Percentiles rank a stretch among this genome's conserved stretches.
phyloP scores from a whole-genome alignment of 2,329 filamentous ascomycete genomes.

The Chaetothyriales sp. region DNA sequence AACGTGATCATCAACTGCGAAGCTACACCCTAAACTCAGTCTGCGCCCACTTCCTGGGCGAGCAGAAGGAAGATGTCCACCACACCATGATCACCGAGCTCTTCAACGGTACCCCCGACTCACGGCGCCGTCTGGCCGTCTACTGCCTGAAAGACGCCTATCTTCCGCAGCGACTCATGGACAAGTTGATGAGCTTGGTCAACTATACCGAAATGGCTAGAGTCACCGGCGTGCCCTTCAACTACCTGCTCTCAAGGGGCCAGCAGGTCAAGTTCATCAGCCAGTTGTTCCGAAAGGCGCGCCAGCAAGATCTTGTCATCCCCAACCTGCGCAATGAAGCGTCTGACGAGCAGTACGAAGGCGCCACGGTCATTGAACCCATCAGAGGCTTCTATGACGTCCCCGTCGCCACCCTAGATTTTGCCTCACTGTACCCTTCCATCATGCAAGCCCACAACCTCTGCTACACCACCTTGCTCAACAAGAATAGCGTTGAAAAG shows the following conservation, averaged over 20 bases:
- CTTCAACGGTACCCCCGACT: slow-evolving; percentile 92
- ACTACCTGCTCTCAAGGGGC: slow-evolving; percentile 76
- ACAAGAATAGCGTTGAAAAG: slow-evolving; percentile 62
- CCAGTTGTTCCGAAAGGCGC: slow-evolving; percentile 86
- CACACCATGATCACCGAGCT: slow-evolving; percentile 98
- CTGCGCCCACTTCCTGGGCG: slow-evolving; percentile 81
- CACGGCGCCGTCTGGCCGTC: slow-evolving; percentile 73
- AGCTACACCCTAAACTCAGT: slow-evolving; percentile 98
- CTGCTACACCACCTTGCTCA: slow-evolving; percentile 88
- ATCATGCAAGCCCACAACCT: slow-evolving; percentile 98
- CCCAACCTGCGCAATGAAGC: slow-evolving; percentile 64
- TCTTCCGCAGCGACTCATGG: slow-evolving; percentile 82
- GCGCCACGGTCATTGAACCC: slow-evolving; percentile 94
- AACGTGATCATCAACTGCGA: slow-evolving; percentile 84
- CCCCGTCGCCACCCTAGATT: slow-evolving; percentile 93
- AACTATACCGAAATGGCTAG: slow-evolving; percentile 99
- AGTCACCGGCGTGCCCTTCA: slow-evolving; percentile 97
- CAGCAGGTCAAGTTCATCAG: slow-evolving; percentile 98
- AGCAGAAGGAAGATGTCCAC: slow-evolving; percentile 98
- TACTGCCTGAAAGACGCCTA: slow-evolving; percentile 98
- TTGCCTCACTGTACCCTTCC: slow-evolving; percentile 93
- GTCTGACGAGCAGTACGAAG: slow-evolving; percentile 84
- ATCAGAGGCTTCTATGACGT: slow-evolving; percentile 87
- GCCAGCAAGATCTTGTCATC: slow-evolving; percentile 87
- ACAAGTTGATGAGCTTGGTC: slow-evolving; percentile 95